Conservation (phyloP, 495 filamentous ascomycete species). For the Penicillium waksmanii region DNA sequence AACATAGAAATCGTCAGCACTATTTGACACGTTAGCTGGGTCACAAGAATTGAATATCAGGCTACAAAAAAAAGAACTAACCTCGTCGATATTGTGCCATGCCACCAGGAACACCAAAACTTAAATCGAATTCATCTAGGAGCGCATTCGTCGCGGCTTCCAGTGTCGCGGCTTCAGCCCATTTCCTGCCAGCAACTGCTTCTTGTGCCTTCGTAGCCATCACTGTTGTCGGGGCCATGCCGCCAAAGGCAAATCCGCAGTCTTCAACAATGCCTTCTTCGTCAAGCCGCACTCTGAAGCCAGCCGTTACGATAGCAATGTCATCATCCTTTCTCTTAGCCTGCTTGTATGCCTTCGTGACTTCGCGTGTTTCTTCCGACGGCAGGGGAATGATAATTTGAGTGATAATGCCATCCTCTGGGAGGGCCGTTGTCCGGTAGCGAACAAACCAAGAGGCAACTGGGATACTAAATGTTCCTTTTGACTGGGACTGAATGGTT, state of each 20-base stretch:
- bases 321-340: slow-evolving; percentile 5
- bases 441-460: not conserved
- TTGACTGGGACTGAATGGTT: not conserved
- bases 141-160: not conserved
- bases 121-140: not conserved
- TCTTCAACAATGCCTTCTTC: not conserved
- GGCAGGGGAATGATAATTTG: not conserved
- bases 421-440: not conserved
- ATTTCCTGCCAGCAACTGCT: slow-evolving; percentile 1
- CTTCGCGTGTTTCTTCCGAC: not conserved
- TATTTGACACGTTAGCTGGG: not conserved
- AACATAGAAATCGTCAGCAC: not conserved
- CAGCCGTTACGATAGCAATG: not conserved
- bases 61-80: not conserved
- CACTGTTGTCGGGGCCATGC: slow-evolving; percentile 1
- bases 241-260: not conserved
- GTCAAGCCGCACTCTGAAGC: not conserved
- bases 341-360: not conserved
- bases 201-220: not conserved
- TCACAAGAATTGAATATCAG: not conserved
- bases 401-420: not conserved
- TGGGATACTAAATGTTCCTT: not conserved
- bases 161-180: not conserved
- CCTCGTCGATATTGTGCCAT: slow-evolving; percentile 3
- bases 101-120: not conserved